Conservation (phyloP, 306 rosid species). For the Quercus bicolor region DNA sequence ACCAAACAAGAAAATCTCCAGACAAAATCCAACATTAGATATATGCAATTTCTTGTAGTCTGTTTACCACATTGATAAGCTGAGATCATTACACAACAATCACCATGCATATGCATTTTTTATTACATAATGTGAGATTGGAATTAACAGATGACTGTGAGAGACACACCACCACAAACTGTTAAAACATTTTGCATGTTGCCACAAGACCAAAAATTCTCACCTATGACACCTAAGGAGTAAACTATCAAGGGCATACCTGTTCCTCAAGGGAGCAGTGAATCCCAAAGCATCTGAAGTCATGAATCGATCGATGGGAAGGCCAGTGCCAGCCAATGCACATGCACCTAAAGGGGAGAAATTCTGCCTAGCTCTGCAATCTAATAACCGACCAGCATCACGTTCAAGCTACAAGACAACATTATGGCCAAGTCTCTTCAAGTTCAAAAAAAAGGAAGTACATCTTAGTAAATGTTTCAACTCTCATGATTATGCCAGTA, state of each 20-base stretch:
- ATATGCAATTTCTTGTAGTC: not conserved
- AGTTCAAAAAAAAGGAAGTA: not conserved
- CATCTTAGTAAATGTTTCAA: not conserved
- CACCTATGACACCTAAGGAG: not conserved
- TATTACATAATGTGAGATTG: not conserved
- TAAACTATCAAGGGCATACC: constrained; percentile 42
- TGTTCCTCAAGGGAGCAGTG: constrained; percentile 87
- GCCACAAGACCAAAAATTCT: not conserved
- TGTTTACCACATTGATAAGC: not conserved
- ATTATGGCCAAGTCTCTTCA: not conserved
- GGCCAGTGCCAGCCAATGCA: constrained; percentile 99
- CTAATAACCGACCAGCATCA: constrained; percentile 78
- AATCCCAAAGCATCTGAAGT: constrained; percentile 80
- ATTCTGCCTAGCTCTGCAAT: constrained; percentile 87
- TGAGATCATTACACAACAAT: not conserved
- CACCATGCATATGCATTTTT: too few species aligned
- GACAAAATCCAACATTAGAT: not conserved
- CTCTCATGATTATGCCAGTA: not conserved
- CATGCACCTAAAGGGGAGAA: constrained; percentile 91
- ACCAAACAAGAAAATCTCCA: not conserved
- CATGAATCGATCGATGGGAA: constrained; percentile 97
- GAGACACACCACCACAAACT: not conserved
- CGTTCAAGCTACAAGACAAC: constrained; percentile 78
- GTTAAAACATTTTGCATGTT: not conserved
- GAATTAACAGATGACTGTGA: not conserved